Evolutionary conservation across 2,329 filamentous ascomycete genomes (phyloP), one percentile per base, ranked within the genome.

Genomic region (Apiospora sp.): DNA sequence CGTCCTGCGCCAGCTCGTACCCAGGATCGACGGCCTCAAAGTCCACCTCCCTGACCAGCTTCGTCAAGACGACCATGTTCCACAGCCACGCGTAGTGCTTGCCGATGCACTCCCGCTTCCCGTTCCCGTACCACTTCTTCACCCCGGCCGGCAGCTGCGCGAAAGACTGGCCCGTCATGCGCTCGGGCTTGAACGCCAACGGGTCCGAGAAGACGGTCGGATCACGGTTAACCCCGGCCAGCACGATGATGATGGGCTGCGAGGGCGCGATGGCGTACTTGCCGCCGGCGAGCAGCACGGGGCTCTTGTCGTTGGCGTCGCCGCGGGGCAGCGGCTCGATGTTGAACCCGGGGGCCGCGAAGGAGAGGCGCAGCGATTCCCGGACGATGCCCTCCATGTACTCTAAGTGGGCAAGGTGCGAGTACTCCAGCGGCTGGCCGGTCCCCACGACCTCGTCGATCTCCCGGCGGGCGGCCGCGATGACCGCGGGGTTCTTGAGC

Each of bases 381-480:
- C 86, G 85, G 37, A 90, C 79, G 37, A 90, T 79, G 46, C 85
- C 89, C 71, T 87, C 86, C 67, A 90, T 76, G 78, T 90, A 91
- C 14, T 83, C 81, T 2, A 91, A 83, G 74, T 86, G 85, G 0
- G 82, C 76, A 1, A 91, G 78, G 76, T 90, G 87, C 8, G 86
- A 84, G 68, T 86, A 78, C 0, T 79, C 80, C 43, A 91, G 79
- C 34, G 58, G 19, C 1, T 85, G 81, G 1, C 79, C 82, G 2
- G 81, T 78, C 0, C 87, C 87, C 37, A 89, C 79, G 0, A 91
- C 85, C 0, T 83, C 74, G 74, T 90, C 88, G 0, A 91, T 81
- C 78, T 91, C 88, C 30, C 84, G 78, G 58, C 90, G 86, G 0
- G 88, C 89, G 48, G 81, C 82, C 44, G 79, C 76, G n/a, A 89